These are phyloP conservation scores for Camellia oleifera DNA, from an alignment of 179 eudicot species.

Conservation along the genomic window DNA sequence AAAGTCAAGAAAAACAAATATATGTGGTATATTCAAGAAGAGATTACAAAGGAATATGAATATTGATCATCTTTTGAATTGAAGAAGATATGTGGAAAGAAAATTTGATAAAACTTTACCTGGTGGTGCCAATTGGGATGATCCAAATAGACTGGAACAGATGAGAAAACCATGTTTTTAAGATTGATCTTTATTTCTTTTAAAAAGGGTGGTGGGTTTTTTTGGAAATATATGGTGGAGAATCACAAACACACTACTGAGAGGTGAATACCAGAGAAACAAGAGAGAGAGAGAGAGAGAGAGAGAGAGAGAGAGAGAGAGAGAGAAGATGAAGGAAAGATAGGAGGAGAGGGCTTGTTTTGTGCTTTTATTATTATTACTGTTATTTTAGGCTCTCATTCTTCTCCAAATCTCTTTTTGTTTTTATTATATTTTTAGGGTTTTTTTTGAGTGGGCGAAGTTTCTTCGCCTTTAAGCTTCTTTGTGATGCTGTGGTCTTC, in stretches of 20 bases:
- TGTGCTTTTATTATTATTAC: background rate
- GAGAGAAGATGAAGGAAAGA: conserved; percentile 28
- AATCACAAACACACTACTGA: conserved; percentile 31
- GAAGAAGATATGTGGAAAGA: conserved; percentile 26
- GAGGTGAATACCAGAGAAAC: conserved; percentile 17
- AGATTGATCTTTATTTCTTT: conserved; percentile 33
- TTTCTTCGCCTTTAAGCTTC: conserved; percentile 31
- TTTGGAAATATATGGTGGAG: conserved; percentile 63
- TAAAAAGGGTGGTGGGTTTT: conserved; percentile 51
- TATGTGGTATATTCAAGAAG: conserved; percentile 41
- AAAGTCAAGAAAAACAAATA: background rate
- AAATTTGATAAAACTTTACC: conserved; percentile 39
- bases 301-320: too few species aligned
- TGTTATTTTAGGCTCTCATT: background rate
- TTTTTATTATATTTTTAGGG: conserved; percentile 22
- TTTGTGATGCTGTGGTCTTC: conserved; percentile 22
- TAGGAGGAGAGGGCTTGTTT: background rate
- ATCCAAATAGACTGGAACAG: conserved; percentile 77
- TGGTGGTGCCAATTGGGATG: conserved; percentile 94
- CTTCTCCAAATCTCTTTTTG: conserved; percentile 10
- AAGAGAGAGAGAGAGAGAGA: conserved; percentile 10
- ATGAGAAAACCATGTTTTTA: conserved; percentile 66
- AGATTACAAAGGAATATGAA: conserved; percentile 36
- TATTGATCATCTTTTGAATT: conserved; percentile 23
- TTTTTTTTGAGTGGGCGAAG: conserved; percentile 24